These are phyloP conservation scores for Populus alba DNA, from an alignment of 345 rosid genomes.

Conservation along the genomic window DNA sequence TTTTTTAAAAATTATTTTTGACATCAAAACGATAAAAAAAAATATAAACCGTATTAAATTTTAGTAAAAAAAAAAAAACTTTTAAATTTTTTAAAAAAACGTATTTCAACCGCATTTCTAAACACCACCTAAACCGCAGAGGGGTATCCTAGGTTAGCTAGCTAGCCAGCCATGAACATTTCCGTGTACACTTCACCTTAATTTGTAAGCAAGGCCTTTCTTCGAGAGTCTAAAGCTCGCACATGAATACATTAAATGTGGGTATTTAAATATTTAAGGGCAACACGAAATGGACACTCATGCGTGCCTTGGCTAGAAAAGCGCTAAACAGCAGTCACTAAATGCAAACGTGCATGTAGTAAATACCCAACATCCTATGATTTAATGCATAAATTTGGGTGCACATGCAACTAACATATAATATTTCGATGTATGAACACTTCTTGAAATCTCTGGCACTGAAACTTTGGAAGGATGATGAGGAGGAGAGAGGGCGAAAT, in stretches of 20 bases:
- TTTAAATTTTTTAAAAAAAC: no score
- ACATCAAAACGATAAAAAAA: no score
- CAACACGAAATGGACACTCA: slow-evolving; percentile 24
- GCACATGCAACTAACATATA: slow-evolving; percentile 30
- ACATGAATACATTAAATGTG: slow-evolving; percentile 43
- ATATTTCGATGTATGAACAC: neutral
- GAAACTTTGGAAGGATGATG: neutral
- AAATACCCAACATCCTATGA: slow-evolving; percentile 39
- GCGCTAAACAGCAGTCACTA: slow-evolving; percentile 38
- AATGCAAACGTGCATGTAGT: slow-evolving; percentile 45
- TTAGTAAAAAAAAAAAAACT: no score
- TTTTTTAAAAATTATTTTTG: no score
- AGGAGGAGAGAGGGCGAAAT: neutral
- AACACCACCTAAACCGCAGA: no score
- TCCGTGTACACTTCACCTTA: neutral
- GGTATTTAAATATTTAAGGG: slow-evolving; percentile 9
- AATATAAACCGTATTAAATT: no score
- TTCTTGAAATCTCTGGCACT: neutral
- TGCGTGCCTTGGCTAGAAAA: slow-evolving; percentile 31
- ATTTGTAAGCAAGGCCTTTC: neutral
- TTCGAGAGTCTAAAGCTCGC: neutral
- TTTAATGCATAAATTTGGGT: slow-evolving; percentile 38
- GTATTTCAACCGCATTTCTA: no score
- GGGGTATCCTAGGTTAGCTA: no score
- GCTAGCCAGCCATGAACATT: neutral